A percentile compares a stretch with the other conserved stretches of the same genome.
phyloP scores from a whole-genome alignment of 164 flowering plant genomes.

The Magnolia changhungtana region DNA sequence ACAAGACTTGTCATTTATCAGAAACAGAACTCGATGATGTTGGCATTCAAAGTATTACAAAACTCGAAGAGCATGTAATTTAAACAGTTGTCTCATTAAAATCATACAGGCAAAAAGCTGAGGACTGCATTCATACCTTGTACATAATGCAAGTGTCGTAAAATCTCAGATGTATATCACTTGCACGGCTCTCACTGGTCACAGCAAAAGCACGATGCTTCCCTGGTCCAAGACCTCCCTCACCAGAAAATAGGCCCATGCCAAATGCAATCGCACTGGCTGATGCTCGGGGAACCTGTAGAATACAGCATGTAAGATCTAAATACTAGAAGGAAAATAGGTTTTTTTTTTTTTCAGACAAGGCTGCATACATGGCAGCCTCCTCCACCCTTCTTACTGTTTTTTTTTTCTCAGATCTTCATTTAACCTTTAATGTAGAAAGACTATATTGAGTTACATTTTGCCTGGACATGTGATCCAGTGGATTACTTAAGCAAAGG shows the following conservation, averaged over 20 bases:
- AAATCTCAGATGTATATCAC: constrained; percentile 83
- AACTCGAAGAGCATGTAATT: not conserved
- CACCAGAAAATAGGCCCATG: constrained; percentile 73
- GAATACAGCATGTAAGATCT: not conserved
- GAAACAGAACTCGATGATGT: not conserved
- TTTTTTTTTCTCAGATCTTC: no score
- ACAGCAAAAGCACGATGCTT: constrained; percentile 84
- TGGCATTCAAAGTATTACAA: not conserved
- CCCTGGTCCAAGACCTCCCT: constrained; percentile 75
- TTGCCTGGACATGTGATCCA: no score
- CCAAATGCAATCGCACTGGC: constrained; percentile 99
- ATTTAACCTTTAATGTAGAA: no score
- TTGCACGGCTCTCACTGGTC: constrained; percentile 88
- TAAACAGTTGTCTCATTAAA: not conserved
- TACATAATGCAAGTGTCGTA: constrained; percentile 74
- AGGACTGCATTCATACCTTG: constrained; percentile 48
- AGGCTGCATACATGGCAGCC: no score
- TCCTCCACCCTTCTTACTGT: no score
- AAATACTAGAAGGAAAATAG: no score
- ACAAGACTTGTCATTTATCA: not conserved
- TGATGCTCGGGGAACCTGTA: constrained; percentile 85
- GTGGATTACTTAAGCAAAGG: no score
- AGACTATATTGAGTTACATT: no score
- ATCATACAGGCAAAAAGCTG: not conserved
- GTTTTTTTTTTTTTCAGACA: no score